Evolutionary conservation across 148 eudicot species (phyloP).

Genomic region (Cornus kousa): DNA sequence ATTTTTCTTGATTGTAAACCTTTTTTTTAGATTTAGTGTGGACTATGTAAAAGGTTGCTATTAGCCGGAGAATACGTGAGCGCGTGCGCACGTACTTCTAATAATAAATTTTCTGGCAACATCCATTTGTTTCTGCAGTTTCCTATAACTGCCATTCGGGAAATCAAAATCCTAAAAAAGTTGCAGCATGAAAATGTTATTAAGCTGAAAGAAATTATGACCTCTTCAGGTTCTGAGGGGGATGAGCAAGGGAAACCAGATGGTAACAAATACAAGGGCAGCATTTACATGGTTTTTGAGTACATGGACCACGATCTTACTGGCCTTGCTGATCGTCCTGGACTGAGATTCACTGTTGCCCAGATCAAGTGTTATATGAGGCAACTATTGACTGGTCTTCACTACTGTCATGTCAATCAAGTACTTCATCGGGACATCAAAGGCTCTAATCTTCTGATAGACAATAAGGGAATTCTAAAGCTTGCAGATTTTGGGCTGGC

Average conservation of each 20-base stretch:
- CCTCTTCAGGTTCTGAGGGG: conserved; percentile 43
- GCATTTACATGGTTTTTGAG: conserved; percentile 65
- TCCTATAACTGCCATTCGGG: conserved; percentile 55
- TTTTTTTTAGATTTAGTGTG: neutral
- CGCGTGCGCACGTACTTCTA: neutral
- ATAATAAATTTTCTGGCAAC: conserved; percentile 5
- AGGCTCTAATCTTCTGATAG: conserved; percentile 80
- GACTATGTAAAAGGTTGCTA: neutral
- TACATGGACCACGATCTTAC: conserved; percentile 75
- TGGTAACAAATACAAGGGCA: conserved; percentile 49
- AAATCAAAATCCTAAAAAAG: conserved; percentile 44
- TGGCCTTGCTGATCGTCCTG: conserved; percentile 71
- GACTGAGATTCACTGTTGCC: conserved; percentile 49
- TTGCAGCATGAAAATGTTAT: conserved; percentile 50
- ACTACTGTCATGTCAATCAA: conserved; percentile 76
- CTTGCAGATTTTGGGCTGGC: conserved; percentile 87
- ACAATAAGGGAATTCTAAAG: conserved; percentile 81
- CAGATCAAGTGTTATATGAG: conserved; percentile 70
- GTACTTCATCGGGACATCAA: conserved; percentile 85
- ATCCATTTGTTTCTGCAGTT: conserved; percentile 36
- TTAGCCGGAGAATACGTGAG: neutral
- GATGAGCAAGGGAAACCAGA: conserved; percentile 32
- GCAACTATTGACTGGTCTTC: conserved; percentile 75
- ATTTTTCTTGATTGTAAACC: neutral
- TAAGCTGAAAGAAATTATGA: conserved; percentile 50